Evolutionary conservation across 179 eudicot species (phyloP).

Genomic region (Camellia oleifera): DNA sequence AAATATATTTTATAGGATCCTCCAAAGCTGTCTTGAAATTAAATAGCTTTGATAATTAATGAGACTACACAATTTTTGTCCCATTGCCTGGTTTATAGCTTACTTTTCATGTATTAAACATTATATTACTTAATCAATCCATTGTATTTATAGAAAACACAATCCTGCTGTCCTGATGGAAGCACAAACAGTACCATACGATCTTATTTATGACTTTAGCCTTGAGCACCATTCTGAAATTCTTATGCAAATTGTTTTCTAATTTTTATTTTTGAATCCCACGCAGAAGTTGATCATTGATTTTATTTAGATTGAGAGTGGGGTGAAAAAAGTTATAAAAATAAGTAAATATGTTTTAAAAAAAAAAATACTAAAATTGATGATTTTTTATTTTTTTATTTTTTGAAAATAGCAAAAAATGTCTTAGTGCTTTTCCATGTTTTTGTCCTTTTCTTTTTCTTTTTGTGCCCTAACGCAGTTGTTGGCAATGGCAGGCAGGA

Average conservation of each 20-base stretch:
- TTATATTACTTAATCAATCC: neutral
- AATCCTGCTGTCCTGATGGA: neutral
- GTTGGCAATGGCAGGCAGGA: too few relatives aligned
- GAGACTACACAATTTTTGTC: neutral
- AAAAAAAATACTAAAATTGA: too few relatives aligned
- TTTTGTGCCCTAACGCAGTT: too few relatives aligned
- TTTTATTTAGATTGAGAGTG: neutral
- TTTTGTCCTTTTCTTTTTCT: too few relatives aligned
- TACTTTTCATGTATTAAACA: neutral
- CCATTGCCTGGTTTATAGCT: neutral
- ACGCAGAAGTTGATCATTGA: neutral
- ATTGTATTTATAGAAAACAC: neutral
- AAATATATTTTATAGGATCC: slow-evolving; percentile 2
- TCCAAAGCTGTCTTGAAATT: slow-evolving; percentile 7
- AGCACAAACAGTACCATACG: slow-evolving; percentile 2
- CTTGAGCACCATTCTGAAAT: neutral
- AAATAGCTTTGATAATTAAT: neutral
- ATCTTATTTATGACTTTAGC: neutral
- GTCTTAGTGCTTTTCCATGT: too few relatives aligned
- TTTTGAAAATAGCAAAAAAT: too few relatives aligned
- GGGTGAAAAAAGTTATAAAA: too few relatives aligned
- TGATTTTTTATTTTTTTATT: too few relatives aligned
- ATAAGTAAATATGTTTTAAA: too few relatives aligned
- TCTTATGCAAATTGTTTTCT: too few relatives aligned
- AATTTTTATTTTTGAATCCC: neutral